These are phyloP conservation scores for Phytophthora fragariae DNA, from an alignment of 352 stramenopile species.

Conservation along the genomic window DNA sequence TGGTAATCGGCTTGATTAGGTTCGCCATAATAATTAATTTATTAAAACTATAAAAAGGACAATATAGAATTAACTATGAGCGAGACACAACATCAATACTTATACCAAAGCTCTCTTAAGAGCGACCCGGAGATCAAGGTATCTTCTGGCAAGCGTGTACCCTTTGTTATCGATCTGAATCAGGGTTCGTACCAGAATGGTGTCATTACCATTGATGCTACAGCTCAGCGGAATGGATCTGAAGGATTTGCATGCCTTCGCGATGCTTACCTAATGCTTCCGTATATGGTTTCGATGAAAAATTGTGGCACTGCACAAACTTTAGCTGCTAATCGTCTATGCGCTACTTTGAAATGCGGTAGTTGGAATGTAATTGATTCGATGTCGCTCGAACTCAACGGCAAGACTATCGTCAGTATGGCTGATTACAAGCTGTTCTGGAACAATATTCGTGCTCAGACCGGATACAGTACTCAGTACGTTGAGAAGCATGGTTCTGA, in stretches of 20 bases:
- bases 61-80: not conserved
- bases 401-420: too few species aligned
- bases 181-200: conserved; percentile 7
- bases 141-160: not conserved
- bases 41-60: too few species aligned
- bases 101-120: not conserved
- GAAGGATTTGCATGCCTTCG: conserved; percentile 9
- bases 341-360: too few species aligned
- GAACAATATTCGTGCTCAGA: too few species aligned
- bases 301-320: not conserved
- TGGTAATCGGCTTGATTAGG: not conserved
- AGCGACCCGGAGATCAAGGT: not conserved
- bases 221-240: not conserved
- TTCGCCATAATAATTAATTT: too few species aligned
- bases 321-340: too few species aligned
- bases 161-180: conserved; percentile 7
- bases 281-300: conserved; percentile 3
- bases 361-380: too few species aligned
- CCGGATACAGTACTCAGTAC: too few species aligned
- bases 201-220: conserved; percentile 9
- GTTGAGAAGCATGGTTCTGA: too few species aligned
- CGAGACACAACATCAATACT: too few species aligned
- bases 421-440: too few species aligned
- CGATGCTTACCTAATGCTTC: conserved; percentile 1
- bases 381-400: too few species aligned